phyloP scores from a whole-genome alignment of 257 asterid species.

The Fraxinus cuspidata region DNA sequence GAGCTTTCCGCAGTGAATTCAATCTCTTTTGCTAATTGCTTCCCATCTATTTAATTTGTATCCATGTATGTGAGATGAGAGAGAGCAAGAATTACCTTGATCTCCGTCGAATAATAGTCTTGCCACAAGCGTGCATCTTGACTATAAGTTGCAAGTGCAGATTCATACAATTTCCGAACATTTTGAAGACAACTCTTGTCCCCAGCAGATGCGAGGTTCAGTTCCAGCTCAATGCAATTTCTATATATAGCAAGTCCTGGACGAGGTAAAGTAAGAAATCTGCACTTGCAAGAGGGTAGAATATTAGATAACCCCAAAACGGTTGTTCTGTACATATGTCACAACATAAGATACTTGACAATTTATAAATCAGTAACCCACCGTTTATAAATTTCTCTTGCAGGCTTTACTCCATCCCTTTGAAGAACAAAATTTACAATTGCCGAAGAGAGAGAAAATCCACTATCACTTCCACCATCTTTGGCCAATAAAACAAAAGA shows the following conservation, averaged over 20 bases:
- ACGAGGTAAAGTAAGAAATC: slow-evolving; percentile 82
- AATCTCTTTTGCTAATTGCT: slow-evolving; percentile 4
- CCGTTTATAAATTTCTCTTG: slow-evolving; percentile 80
- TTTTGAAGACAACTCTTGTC: slow-evolving; percentile 55
- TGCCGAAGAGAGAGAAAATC: slow-evolving; percentile 75
- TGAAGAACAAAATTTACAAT: slow-evolving; percentile 60
- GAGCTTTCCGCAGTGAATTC: too few species aligned
- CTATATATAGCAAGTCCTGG: slow-evolving; percentile 71
- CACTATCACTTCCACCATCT: slow-evolving; percentile 78
- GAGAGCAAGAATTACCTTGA: slow-evolving; percentile 53
- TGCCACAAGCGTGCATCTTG: slow-evolving; percentile 79
- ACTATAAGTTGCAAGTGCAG: slow-evolving; percentile 76
- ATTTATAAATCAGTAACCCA: slow-evolving; percentile 28
- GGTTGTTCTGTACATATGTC: slow-evolving; percentile 3
- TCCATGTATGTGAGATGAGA: not conserved
- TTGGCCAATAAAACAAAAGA: slow-evolving; percentile 52
- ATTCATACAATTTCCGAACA: slow-evolving; percentile 70
- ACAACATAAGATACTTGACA: slow-evolving; percentile 12
- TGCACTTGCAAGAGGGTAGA: slow-evolving; percentile 30
- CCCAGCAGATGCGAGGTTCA: slow-evolving; percentile 65
- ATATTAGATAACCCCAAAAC: slow-evolving; percentile 21
- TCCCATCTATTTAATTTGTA: not conserved
- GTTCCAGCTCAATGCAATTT: slow-evolving; percentile 75
- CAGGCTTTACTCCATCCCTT: slow-evolving; percentile 66
- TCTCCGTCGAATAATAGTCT: slow-evolving; percentile 77